Conservation (phyloP, 2,329 filamentous ascomycete genomes). For the Chalara sp. region DNA sequence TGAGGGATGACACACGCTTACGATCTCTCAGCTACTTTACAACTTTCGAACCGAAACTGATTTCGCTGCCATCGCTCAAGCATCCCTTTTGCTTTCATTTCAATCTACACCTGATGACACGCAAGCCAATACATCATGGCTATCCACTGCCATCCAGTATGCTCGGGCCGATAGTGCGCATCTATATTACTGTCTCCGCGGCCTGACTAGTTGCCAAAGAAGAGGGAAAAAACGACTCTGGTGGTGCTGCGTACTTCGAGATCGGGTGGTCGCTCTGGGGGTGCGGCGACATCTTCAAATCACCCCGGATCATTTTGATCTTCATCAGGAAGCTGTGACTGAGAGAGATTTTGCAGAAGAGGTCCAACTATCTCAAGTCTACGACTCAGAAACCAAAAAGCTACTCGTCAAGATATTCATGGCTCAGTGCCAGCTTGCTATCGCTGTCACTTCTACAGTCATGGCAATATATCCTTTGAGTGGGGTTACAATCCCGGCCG, state of each 20-base stretch:
- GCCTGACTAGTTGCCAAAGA: slow-evolving; percentile 28
- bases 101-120: slow-evolving; percentile 4
- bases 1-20: background rate
- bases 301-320: slow-evolving; percentile 39
- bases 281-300: slow-evolving; percentile 45
- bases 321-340: slow-evolving; percentile 31
- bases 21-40: slow-evolving; percentile 26
- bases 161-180: slow-evolving; percentile 39
- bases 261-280: slow-evolving; percentile 42
- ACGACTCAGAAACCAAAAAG: slow-evolving; percentile 38
- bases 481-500: slow-evolving; percentile 7
- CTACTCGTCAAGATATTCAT: slow-evolving; percentile 22
- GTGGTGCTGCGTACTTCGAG: slow-evolving; percentile 49
- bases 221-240: slow-evolving; percentile 42
- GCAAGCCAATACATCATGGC: slow-evolving; percentile 39
- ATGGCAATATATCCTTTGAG: slow-evolving; percentile 13
- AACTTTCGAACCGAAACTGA: slow-evolving; percentile 24
- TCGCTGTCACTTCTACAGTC: slow-evolving; percentile 7
- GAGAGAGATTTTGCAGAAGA: slow-evolving; percentile 40
- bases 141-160: slow-evolving; percentile 42
- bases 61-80: slow-evolving; percentile 25
- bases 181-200: slow-evolving; percentile 25
- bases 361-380: slow-evolving; percentile 37
- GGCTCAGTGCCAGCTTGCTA: slow-evolving; percentile 6
- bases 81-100: slow-evolving; percentile 13